Conservation (phyloP, 73 alveolate species). For the Paramecium tetraurelia region DNA sequence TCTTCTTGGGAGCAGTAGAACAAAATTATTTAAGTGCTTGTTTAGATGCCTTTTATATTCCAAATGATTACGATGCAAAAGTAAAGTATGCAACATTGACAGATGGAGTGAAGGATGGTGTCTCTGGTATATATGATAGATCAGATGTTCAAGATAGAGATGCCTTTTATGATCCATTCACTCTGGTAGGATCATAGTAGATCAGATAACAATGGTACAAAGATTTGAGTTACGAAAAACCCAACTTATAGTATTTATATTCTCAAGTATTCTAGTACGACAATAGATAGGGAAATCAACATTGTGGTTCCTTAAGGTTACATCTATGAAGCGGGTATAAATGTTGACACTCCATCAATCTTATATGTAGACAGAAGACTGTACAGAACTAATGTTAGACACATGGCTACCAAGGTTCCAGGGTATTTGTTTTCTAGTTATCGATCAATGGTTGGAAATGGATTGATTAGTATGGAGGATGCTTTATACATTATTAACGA, state of each 20-base stretch:
- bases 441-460: background rate
- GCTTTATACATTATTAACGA: background rate
- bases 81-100: constrained; percentile 49
- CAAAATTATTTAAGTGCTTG: constrained; percentile 63
- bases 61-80: constrained; percentile 64
- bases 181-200: background rate
- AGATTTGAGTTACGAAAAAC: background rate
- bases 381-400: constrained; percentile 29
- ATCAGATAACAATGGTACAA: background rate
- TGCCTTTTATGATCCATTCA: background rate
- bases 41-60: constrained; percentile 62
- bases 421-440: background rate
- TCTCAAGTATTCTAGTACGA: background rate
- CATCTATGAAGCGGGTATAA: constrained; percentile 48
- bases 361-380: background rate
- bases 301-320: constrained; percentile 75
- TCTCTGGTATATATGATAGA: constrained; percentile 39
- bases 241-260: background rate
- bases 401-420: constrained; percentile 47
- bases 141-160: constrained; percentile 18
- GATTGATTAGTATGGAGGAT: background rate
- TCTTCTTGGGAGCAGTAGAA: constrained; percentile 44
- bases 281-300: constrained; percentile 62
- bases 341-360: constrained; percentile 56
- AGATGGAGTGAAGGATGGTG: constrained; percentile 44